Conservation (phyloP, 2,329 filamentous ascomycete genomes). For the Coniosporium uncinatum region DNA sequence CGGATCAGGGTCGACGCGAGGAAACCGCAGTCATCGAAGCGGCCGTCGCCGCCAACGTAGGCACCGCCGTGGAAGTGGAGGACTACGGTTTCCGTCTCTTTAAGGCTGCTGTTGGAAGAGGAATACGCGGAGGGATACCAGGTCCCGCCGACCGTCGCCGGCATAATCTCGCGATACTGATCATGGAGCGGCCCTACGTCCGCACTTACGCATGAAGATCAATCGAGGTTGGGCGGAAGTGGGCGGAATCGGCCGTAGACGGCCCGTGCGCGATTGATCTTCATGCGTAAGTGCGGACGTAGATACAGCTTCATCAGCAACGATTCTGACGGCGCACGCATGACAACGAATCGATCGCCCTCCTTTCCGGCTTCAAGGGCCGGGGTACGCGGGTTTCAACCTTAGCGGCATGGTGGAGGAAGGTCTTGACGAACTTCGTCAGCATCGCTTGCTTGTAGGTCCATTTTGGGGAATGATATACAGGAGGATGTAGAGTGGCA, state of each 20-base stretch:
- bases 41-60: constrained; percentile 37
- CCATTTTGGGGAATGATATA: constrained; percentile 27
- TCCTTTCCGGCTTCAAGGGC: constrained; percentile 27
- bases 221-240: too few relatives aligned
- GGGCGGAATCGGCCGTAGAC: too few relatives aligned
- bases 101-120: constrained; percentile 3
- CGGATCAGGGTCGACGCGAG: constrained; percentile 24
- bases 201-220: too few relatives aligned
- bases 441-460: constrained; percentile 28
- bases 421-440: constrained; percentile 22
- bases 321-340: too few relatives aligned
- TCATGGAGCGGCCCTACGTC: too few relatives aligned
- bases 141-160: constrained; percentile 29
- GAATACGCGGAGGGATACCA: constrained; percentile 27
- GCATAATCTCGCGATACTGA: constrained; percentile 26
- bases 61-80: constrained; percentile 45
- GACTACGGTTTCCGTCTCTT: constrained; percentile 22
- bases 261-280: too few relatives aligned
- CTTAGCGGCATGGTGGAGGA: constrained; percentile 21
- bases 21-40: constrained; percentile 24
- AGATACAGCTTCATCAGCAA: too few relatives aligned
- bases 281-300: too few relatives aligned
- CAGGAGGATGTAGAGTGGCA: constrained; percentile 32
- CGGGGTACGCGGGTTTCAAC: constrained; percentile 20
- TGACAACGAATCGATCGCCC: constrained; percentile 28